These are phyloP conservation scores for Begonia peltatifolia DNA, from an alignment of 306 rosid species.

Conservation along the genomic window DNA sequence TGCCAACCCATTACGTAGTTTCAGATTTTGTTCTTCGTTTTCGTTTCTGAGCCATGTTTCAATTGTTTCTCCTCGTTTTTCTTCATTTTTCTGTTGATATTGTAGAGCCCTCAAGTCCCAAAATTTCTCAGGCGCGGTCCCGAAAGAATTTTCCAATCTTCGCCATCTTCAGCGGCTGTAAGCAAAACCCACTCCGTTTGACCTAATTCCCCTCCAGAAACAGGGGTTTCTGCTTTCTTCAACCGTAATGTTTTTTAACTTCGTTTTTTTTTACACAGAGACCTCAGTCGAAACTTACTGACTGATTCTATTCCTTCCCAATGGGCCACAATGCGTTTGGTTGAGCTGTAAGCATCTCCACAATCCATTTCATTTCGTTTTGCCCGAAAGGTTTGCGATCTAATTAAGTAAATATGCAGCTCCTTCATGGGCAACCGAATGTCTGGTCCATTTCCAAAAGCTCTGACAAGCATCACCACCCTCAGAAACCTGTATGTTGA, in stretches of 20 bases:
- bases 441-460: slow-evolving; percentile 88
- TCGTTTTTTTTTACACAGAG: slow-evolving; percentile 24
- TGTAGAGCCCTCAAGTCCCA: slow-evolving; percentile 68
- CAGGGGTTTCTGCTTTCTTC: neutral
- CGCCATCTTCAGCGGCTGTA: slow-evolving; percentile 45
- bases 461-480: slow-evolving; percentile 60
- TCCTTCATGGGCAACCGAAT: slow-evolving; percentile 73
- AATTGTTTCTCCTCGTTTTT: neutral
- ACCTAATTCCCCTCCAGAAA: too few species aligned
- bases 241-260: slow-evolving; percentile 13
- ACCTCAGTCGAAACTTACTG: slow-evolving; percentile 61
- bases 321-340: slow-evolving; percentile 64
- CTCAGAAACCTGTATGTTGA: slow-evolving; percentile 64
- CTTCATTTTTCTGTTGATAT: slow-evolving; percentile 1
- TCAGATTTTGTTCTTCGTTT: neutral
- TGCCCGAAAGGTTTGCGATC: slow-evolving; percentile 1
- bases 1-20: too few species aligned
- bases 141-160: slow-evolving; percentile 79
- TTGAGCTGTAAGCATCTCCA: slow-evolving; percentile 39
- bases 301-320: slow-evolving; percentile 56
- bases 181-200: slow-evolving; percentile 10
- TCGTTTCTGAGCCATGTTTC: neutral
- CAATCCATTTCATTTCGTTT: slow-evolving; percentile 9
- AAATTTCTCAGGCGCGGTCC: slow-evolving; percentile 56
- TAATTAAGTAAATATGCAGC: slow-evolving; percentile 34